These are phyloP conservation scores for Aureobasidium musti DNA, from an alignment of 2,329 filamentous ascomycete species.

Conservation along the genomic window DNA sequence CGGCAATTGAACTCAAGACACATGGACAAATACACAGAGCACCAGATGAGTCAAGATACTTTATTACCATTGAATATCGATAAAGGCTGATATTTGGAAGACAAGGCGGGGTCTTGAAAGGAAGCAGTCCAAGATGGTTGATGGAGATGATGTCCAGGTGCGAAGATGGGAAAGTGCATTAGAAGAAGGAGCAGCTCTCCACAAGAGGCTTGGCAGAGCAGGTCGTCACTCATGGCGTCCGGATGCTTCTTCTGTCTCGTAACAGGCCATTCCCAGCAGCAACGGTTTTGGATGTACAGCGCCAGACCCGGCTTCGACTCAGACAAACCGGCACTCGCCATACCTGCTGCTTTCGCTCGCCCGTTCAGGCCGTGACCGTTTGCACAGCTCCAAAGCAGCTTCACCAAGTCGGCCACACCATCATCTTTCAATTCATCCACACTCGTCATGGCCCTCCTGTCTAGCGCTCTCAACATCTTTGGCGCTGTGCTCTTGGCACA, in stretches of 20 bases:
- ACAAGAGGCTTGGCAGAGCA: slow-evolving; percentile 6
- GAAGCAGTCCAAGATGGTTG: neutral
- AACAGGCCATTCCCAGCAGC: neutral
- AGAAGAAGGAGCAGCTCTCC: slow-evolving; percentile 1
- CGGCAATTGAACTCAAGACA: slow-evolving; percentile 24
- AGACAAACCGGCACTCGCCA: slow-evolving; percentile 6
- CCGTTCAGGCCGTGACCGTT: neutral
- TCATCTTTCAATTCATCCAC: neutral
- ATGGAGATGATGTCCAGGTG: neutral
- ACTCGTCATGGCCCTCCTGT: slow-evolving; percentile 66
- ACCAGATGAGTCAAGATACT: slow-evolving; percentile 12
- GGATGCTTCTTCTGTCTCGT: slow-evolving; percentile 16
- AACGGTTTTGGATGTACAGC: slow-evolving; percentile 17
- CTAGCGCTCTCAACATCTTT: slow-evolving; percentile 68
- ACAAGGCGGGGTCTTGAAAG: neutral
- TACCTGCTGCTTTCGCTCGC: neutral
- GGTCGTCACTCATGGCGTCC: neutral
- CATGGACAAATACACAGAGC: slow-evolving; percentile 9
- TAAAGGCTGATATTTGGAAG: neutral
- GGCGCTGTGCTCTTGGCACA: slow-evolving; percentile 80
- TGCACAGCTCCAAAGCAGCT: neutral
- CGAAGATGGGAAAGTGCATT: neutral
- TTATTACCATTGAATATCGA: slow-evolving; percentile 1
- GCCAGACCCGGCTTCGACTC: slow-evolving; percentile 12
- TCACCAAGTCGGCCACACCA: slow-evolving; percentile 1